Base-by-base conservation (phyloP, 2,329 filamentous ascomycete genomes). In the Apiospora malaysiana region DNA sequence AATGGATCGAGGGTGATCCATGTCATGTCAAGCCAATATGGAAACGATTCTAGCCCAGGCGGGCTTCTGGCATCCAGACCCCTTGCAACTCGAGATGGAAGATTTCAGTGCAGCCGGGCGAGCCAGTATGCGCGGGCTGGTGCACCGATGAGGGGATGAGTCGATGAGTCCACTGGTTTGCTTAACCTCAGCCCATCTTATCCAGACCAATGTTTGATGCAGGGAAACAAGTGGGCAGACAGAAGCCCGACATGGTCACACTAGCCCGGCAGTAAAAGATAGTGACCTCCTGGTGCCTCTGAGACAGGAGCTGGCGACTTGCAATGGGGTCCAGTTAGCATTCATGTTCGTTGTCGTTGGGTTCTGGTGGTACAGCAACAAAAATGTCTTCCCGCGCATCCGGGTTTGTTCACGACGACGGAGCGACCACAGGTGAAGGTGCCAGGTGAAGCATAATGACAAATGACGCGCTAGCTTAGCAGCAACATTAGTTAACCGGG, bases 1-100 rank as follows among this genome's bases (percentile, higher is more conserved):
- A 56, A 32, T 16, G 51, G 51, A 40, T 63, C 56, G 56, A 40
- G 56, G 56, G n/a, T 63, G 32, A 63, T 32, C 56, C 56, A 63
- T 63, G 56, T 32, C 32, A 63, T 18, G 10, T 10, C 56, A 63
- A 59, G 10, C 3, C 56, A 63, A 59, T 32, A 32, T 56, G 49
- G 25, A 56, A 56, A 16, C 25, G 49, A 56, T 27, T 27, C 25
- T 25, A 56, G 32, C 56, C 56, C 32, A 32, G 56, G 18, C 32
- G 18, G 56, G 56, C 18, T 63, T 37, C 27, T 21, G 9, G 40
- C 32, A 32, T 23, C 18, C 18, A 63, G 56, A 63, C 56, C 56
- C 56, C 56, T 40, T 40, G 56, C 56, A 40, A 27, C 56, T 63
- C 27, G 56, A 63, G 7, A 63, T 63, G n/a, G 56, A 37, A 63